Conservation (phyloP, 2,329 filamentous ascomycete genomes). For the Leptographium flavum region DNA sequence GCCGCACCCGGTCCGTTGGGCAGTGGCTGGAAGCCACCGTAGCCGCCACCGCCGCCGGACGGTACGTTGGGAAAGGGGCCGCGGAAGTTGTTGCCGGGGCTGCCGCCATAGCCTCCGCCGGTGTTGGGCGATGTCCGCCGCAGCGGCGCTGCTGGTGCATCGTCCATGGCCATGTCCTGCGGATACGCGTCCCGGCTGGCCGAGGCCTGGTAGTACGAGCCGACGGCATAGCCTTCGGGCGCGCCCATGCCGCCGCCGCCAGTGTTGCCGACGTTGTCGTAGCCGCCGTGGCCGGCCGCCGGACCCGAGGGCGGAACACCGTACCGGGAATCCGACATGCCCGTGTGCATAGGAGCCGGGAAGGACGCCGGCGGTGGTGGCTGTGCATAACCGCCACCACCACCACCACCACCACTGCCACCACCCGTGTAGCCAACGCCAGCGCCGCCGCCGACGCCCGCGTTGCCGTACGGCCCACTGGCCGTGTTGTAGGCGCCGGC, state of each 20-base stretch:
- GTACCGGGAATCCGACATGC: constrained; percentile 6
- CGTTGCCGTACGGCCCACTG: too few relatives aligned
- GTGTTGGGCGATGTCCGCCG: constrained; percentile 7
- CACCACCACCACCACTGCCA: constrained; percentile 3
- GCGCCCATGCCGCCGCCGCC: constrained; percentile 1
- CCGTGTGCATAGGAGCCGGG: not conserved
- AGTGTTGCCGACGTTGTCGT: not conserved
- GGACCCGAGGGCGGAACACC: not conserved
- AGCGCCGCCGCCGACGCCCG: not conserved
- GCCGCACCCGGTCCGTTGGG: constrained; percentile 8
- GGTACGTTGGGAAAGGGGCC: not conserved
- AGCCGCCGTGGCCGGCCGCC: not conserved
- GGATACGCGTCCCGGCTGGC: constrained; percentile 4
- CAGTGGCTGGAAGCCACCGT: constrained; percentile 32
- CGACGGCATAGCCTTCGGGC: constrained; percentile 8
- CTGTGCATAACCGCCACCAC: not conserved
- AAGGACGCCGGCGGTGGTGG: not conserved
- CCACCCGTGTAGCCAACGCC: constrained; percentile 4
- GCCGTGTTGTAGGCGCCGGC: constrained; percentile 31
- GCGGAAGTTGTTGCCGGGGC: constrained; percentile 3
- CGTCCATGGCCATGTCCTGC: constrained; percentile 10
- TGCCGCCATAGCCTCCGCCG: constrained; percentile 1
- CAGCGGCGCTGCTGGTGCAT: constrained; percentile 2
- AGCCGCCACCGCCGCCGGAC: constrained; percentile 30
- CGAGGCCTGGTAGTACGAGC: constrained; percentile 6